These are phyloP conservation scores for Dothidotthia symphoricarpi DNA, from an alignment of 2,329 filamentous ascomycete genomes.

Conservation along the genomic window DNA sequence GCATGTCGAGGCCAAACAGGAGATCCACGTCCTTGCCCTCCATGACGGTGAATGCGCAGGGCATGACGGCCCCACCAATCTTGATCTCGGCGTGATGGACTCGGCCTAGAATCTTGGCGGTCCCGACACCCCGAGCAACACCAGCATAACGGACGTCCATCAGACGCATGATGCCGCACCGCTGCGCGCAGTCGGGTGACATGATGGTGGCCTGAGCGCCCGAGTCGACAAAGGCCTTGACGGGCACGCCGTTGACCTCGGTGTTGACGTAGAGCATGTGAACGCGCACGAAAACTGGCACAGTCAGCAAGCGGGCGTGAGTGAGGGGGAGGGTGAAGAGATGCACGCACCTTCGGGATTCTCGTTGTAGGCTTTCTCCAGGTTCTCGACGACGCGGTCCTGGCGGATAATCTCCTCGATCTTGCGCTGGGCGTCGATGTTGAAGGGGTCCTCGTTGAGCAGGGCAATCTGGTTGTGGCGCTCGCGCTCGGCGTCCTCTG, in stretches of 20 bases:
- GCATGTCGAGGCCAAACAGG: constrained; percentile 90
- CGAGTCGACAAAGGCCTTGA: constrained; percentile 96
- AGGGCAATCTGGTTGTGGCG: constrained; percentile 79
- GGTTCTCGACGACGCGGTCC: constrained; percentile 88
- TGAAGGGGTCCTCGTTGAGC: constrained; percentile 92
- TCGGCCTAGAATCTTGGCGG: constrained; percentile 88
- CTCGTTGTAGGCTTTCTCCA: constrained; percentile 95
- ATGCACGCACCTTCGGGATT: constrained; percentile 80
- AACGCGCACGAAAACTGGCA: constrained; percentile 82
- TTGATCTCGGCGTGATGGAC: constrained; percentile 95
- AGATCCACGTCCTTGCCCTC: constrained; percentile 96
- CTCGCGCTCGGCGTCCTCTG: constrained; percentile 70
- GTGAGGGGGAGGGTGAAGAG: neutral
- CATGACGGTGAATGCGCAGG: constrained; percentile 98
- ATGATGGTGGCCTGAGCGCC: constrained; percentile 98
- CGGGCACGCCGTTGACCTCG: constrained; percentile 85
- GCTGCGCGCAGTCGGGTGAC: constrained; percentile 88
- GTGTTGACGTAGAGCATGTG: constrained; percentile 96
- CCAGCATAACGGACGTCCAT: constrained; percentile 91
- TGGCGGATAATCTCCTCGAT: constrained; percentile 98
- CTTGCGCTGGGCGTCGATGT: constrained; percentile 82
- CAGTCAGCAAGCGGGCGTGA: constrained; percentile 14
- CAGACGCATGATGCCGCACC: constrained; percentile 92
- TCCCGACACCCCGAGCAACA: constrained; percentile 89
- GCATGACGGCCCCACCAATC: constrained; percentile 81